phyloP scores from a whole-genome alignment of 116 monocot genomes.

The Trichopus zeylanicus region DNA sequence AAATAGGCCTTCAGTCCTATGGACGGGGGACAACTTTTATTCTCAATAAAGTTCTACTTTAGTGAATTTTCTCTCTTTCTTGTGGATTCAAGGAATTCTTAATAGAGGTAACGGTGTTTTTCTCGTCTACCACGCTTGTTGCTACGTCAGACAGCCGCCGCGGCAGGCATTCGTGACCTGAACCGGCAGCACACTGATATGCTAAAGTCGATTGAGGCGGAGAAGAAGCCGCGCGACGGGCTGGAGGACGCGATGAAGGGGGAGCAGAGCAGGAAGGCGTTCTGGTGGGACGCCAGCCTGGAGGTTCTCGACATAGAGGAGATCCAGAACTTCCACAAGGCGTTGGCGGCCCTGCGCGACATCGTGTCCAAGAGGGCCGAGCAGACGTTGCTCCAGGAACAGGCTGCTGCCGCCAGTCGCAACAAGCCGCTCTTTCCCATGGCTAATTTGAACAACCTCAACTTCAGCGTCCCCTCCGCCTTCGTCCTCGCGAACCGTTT shows the following conservation, averaged over 20 bases:
- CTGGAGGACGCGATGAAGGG: conserved; percentile 28
- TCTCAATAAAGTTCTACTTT: no score
- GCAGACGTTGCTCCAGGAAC: conserved; percentile 23
- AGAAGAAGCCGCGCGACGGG: conserved; percentile 30
- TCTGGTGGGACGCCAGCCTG: conserved; percentile 32
- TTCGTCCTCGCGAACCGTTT: background rate
- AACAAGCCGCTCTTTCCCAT: conserved; percentile 3
- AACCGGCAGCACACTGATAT: conserved; percentile 31
- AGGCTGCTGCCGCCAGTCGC: no score
- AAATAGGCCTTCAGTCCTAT: no score
- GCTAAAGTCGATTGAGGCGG: conserved; percentile 21
- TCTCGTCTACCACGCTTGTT: no score
- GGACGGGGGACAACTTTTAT: no score
- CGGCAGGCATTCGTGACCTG: conserved; percentile 11
- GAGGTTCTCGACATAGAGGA: conserved; percentile 24
- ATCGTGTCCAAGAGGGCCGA: conserved; percentile 22
- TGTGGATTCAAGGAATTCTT: no score
- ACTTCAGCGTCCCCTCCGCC: no score
- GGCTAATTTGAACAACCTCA: background rate
- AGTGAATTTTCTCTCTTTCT: no score
- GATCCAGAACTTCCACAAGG: conserved; percentile 15
- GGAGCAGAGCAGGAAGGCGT: conserved; percentile 7
- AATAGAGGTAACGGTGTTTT: no score
- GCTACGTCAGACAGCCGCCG: background rate
- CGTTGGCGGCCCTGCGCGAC: conserved; percentile 12